Evolutionary conservation across 345 rosid species (phyloP).

Genomic region (Aquilaria malaccensis): DNA sequence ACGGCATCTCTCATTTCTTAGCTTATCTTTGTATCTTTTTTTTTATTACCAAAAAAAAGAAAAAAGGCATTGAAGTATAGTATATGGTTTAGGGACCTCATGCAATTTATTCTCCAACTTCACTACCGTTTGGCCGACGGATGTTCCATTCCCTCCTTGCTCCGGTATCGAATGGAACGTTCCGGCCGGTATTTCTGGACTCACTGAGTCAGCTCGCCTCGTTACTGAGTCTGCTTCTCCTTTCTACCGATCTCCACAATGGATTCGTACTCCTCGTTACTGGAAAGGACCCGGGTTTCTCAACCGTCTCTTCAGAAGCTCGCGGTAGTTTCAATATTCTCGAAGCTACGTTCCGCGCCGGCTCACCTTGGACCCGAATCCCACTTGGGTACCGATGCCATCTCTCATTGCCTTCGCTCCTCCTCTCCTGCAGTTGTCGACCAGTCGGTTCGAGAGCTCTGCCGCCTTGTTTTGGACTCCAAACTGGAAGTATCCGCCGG

Average conservation of each 20-base stretch:
- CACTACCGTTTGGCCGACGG: too few relatives aligned
- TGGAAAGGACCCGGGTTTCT: conserved; percentile 63
- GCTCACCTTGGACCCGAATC: conserved; percentile 43
- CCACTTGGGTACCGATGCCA: conserved; percentile 52
- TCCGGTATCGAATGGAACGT: too few relatives aligned
- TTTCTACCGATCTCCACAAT: conserved; percentile 16
- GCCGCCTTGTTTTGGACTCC: conserved; percentile 65
- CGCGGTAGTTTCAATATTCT: conserved; percentile 71
- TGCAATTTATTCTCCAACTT: too few relatives aligned
- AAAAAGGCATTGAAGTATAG: too few relatives aligned
- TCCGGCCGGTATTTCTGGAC: background rate
- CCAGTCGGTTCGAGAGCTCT: conserved; percentile 84
- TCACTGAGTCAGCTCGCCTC: background rate
- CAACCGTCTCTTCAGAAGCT: conserved; percentile 80
- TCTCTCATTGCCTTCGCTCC: conserved; percentile 62
- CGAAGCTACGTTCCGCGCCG: conserved; percentile 69
- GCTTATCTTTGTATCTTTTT: too few relatives aligned
- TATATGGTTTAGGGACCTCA: too few relatives aligned
- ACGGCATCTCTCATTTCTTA: too few relatives aligned
- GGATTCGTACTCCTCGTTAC: conserved; percentile 60
- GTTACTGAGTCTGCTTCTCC: background rate
- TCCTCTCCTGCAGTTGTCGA: conserved; percentile 65
- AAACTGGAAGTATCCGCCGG: conserved; percentile 45
- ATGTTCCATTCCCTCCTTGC: too few relatives aligned
- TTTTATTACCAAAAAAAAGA: too few relatives aligned